These are phyloP conservation scores for Coemansia sp. DNA, from an alignment of 192 early-diverging fungal species.

Conservation along the genomic window DNA sequence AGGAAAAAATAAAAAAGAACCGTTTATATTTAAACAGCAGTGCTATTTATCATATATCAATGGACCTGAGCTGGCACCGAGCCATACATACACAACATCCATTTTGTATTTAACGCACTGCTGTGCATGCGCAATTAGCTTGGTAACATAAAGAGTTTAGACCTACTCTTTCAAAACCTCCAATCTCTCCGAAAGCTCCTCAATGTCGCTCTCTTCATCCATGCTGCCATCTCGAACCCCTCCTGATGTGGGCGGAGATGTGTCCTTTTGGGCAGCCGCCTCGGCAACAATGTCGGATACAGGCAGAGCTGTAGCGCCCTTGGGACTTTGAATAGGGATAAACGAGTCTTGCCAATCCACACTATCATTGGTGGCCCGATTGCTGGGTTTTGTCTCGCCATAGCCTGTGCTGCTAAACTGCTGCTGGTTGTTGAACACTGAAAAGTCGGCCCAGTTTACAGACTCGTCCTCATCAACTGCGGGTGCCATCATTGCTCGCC, in stretches of 20 bases:
- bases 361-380: neutral
- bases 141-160: neutral
- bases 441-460: slow-evolving; percentile 25
- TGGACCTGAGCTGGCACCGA: too few species aligned
- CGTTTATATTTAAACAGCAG: too few species aligned
- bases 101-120: too few species aligned
- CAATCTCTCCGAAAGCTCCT: slow-evolving; percentile 15
- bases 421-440: slow-evolving; percentile 5
- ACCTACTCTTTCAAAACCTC: slow-evolving; percentile 4
- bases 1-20: too few species aligned
- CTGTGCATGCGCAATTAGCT: too few species aligned
- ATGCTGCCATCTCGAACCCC: neutral
- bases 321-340: neutral
- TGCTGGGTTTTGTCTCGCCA: neutral
- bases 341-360: slow-evolving; percentile 2
- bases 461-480: slow-evolving; percentile 33
- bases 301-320: neutral
- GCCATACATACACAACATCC: too few species aligned
- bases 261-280: neutral
- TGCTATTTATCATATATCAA: too few species aligned
- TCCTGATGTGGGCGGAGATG: neutral
- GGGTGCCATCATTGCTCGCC: slow-evolving; percentile 30
- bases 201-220: slow-evolving; percentile 11
- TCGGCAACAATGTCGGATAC: neutral
- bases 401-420: neutral